Base-by-base conservation (phyloP, 2,329 filamentous ascomycete genomes). In the Fusarium chlamydosporum region DNA sequence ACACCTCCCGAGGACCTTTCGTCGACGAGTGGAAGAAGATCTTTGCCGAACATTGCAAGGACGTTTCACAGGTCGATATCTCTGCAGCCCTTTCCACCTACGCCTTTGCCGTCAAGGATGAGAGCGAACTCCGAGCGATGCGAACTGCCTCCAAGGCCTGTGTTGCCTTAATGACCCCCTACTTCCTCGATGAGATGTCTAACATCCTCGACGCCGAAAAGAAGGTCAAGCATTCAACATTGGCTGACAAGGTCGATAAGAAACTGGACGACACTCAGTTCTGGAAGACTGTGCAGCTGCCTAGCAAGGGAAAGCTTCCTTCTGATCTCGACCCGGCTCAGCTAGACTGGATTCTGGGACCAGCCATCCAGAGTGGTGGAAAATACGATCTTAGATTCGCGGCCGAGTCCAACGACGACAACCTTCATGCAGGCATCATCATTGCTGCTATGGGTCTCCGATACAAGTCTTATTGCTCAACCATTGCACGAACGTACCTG, bases 141-240 rank as follows among this genome's bases (percentile, higher is more conserved):
- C 91, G 96, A 76, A 96, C 95, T 72, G 94, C 95, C 6, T 96
- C 96, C 56, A 92, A 96, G 77, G 95, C 96, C 46, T 97, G 94
- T 73, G 95, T 96, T 70, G 94, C 94, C 61, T 84, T 98, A 63
- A 96, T 98, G 90, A 93, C 93, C 51, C 93, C 95, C 62, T 99
- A 96, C 80, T 98, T 98, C 79, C 90, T 99, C 70, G 96, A 99
- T 77, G 94, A 97, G 79, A 98, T 99, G 94, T 97, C 95, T 51
- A 91, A 92, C 73, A 91, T 98, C 53, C 88, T 99, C 63, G 96
- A 99, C 76, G 91, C 94, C 72, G 96, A 98, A 79, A 97, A 97
- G 84, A 97, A 97, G 78, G 93, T 98, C 77, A 96, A 94, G 68
- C 96, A 99, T 81, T 92, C 91, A 70, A 86, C 87, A 3, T 86